phyloP scores from a whole-genome alignment of 1,284 basidiomycete species.

The Neolentinus lepideus region DNA sequence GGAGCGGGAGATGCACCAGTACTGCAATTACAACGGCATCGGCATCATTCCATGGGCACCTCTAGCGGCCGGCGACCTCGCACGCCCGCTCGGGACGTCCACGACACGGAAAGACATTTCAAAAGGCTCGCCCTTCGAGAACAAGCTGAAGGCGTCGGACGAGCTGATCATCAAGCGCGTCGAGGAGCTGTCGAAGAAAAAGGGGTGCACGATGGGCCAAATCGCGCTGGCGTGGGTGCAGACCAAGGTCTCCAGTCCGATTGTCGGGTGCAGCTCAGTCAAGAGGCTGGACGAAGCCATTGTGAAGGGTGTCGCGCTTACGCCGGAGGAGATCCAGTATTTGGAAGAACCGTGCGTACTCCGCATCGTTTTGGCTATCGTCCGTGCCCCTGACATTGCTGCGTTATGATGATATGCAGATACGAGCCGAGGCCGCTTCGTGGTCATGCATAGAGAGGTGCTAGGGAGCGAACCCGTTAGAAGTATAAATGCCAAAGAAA shows the following conservation, averaged over 20 bases:
- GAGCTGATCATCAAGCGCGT: constrained; percentile 31
- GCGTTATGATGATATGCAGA: neutral
- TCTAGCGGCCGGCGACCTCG: constrained; percentile 30
- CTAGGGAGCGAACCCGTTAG: neutral
- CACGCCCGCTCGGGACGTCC: constrained; percentile 25
- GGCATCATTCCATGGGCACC: constrained; percentile 36
- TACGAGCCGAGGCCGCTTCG: constrained; percentile 1
- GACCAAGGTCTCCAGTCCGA: constrained; percentile 30
- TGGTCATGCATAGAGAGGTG: neutral
- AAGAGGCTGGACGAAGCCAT: neutral
- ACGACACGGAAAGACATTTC: constrained; percentile 15
- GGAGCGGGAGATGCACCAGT: constrained; percentile 41
- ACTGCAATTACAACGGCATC: constrained; percentile 38
- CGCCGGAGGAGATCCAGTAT: constrained; percentile 31
- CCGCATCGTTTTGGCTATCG: neutral
- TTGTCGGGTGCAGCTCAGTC: constrained; percentile 26
- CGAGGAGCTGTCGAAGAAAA: constrained; percentile 31
- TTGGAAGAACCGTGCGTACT: constrained; percentile 18
- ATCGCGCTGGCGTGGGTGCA: constrained; percentile 32
- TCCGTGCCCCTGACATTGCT: neutral
- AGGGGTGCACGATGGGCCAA: constrained; percentile 30
- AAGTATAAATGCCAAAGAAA: neutral
- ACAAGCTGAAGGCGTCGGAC: constrained; percentile 21
- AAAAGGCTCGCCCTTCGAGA: constrained; percentile 23
- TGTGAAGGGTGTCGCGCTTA: constrained; percentile 21